These are phyloP conservation scores for Cladosporium sp. DNA, from an alignment of 2,329 filamentous ascomycete species.

Conservation along the genomic window DNA sequence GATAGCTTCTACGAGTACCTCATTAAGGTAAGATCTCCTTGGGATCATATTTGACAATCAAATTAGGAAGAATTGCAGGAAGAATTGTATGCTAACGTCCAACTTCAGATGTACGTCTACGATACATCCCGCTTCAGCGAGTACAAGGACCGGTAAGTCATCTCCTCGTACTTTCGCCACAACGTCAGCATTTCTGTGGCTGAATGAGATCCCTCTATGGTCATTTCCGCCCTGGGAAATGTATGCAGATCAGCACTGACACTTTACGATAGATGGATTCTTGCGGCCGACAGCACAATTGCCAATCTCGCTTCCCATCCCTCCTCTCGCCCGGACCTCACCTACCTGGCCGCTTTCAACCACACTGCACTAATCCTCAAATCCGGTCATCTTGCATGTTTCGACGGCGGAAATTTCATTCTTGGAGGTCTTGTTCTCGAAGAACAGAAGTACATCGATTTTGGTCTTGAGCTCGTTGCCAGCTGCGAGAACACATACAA, in stretches of 20 bases:
- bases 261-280: slow-evolving; percentile 52
- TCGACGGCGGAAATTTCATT: slow-evolving; percentile 80
- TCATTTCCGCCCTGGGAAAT: too few species aligned
- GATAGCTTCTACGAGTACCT: slow-evolving; percentile 89
- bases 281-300: slow-evolving; percentile 72
- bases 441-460: slow-evolving; percentile 63
- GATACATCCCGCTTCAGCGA: slow-evolving; percentile 58
- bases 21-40: slow-evolving; percentile 54
- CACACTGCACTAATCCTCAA: slow-evolving; percentile 37
- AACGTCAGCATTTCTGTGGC: neutral
- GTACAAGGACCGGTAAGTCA: slow-evolving; percentile 56
- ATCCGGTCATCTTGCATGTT: slow-evolving; percentile 64
- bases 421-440: slow-evolving; percentile 70
- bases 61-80: neutral
- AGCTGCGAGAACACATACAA: slow-evolving; percentile 72
- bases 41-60: too few species aligned
- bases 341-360: slow-evolving; percentile 61
- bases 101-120: slow-evolving; percentile 67
- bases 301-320: slow-evolving; percentile 67
- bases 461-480: slow-evolving; percentile 67
- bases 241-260: neutral
- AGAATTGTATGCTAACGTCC: neutral
- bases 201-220: too few species aligned
- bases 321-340: slow-evolving; percentile 61
- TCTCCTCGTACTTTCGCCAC: neutral